Conservation (phyloP, 768 basidiomycete genomes). For the Tulasnella sp. region DNA sequence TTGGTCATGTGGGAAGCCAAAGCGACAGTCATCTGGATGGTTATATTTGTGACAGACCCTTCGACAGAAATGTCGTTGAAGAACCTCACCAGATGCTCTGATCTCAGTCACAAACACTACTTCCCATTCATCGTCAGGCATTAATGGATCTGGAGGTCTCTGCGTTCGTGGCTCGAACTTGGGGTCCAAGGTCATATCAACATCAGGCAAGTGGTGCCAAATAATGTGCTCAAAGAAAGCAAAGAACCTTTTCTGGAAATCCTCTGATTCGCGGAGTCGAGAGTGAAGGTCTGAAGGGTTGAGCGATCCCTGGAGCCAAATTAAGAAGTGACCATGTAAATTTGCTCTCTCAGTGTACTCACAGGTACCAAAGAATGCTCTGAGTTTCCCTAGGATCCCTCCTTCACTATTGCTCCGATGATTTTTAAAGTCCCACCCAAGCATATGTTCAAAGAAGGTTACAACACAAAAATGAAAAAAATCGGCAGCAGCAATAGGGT, state of each 20-base stretch:
- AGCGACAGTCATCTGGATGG: conserved; percentile 41
- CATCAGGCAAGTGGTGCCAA: conserved; percentile 42
- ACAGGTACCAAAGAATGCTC: conserved; percentile 42
- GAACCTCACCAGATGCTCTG: conserved; percentile 39
- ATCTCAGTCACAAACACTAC: conserved; percentile 37
- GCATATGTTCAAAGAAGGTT: conserved; percentile 40
- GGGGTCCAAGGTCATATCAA: conserved; percentile 38
- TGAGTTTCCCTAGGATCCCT: conserved; percentile 42
- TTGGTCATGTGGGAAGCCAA: conserved; percentile 46
- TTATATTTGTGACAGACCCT: conserved; percentile 45
- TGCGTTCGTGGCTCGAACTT: conserved; percentile 40
- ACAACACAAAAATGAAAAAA: conserved; percentile 43
- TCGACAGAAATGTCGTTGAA: conserved; percentile 39
- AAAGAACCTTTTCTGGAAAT: conserved; percentile 41
- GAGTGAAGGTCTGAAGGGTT: conserved; percentile 45
- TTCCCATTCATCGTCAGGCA: conserved; percentile 31
- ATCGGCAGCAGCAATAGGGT: conserved; percentile 46
- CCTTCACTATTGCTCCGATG: conserved; percentile 34
- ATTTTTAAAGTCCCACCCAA: conserved; percentile 42
- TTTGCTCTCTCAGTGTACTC: conserved; percentile 42
- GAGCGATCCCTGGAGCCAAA: conserved; percentile 42
- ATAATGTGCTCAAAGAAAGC: conserved; percentile 44
- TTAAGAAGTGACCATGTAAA: conserved; percentile 44
- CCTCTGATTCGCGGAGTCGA: conserved; percentile 31
- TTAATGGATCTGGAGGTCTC: conserved; percentile 39